A percentile compares a stretch with the other conserved stretches of the same genome.
These are phyloP conservation scores for Myrica gale DNA, from an alignment of 306 rosid genomes.

Conservation along the genomic window DNA sequence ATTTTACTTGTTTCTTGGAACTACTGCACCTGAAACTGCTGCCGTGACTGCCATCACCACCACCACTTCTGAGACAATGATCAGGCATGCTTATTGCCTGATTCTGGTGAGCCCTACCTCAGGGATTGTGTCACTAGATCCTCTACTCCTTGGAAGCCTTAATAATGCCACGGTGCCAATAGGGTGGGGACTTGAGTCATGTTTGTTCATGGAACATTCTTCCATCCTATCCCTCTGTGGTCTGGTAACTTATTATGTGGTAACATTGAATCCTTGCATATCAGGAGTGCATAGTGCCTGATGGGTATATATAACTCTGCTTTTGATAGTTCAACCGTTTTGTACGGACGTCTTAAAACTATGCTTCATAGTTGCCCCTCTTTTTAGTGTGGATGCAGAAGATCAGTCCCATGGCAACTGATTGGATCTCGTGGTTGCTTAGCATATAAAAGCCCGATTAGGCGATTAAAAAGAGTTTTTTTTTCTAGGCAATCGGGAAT, in stretches of 20 bases:
- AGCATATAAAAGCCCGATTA: too few species aligned
- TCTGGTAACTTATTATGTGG: neutral
- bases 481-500: too few species aligned
- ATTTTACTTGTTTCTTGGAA: neutral
- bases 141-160: neutral
- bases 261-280: neutral
- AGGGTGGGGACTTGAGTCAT: neutral
- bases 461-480: neutral
- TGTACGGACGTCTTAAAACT: too few species aligned
- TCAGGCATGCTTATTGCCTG: neutral
- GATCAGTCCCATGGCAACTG: neutral
- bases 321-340: neutral
- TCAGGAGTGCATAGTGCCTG: neutral
- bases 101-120: neutral
- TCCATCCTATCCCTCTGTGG: neutral
- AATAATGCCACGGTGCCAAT: neutral
- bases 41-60: neutral
- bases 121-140: neutral
- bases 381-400: neutral
- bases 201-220: neutral
- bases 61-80: neutral
- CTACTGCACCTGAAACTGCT: neutral
- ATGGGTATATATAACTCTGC: neutral
- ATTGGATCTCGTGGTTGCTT: too few species aligned
- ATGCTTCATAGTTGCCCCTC: too few species aligned